phyloP scores from a whole-genome alignment of 2,329 filamentous ascomycete genomes.

The Polychaeton citri region DNA sequence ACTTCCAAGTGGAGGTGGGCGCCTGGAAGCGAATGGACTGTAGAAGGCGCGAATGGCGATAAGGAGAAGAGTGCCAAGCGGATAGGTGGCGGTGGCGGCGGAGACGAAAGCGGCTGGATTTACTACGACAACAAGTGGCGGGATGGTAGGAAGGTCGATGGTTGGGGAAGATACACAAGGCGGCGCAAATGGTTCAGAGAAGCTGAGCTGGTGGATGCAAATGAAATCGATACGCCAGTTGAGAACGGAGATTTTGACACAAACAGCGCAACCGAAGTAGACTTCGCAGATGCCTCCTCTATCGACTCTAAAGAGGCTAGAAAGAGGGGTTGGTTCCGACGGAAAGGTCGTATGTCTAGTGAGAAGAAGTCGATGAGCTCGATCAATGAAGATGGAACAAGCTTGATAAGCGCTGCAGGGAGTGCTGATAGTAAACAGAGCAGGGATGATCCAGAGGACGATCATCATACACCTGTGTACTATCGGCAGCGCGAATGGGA shows the following conservation, averaged over 20 bases:
- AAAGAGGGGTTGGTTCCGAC: neutral
- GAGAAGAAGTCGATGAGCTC: neutral
- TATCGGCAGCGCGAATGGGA: constrained; percentile 39
- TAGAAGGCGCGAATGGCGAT: constrained; percentile 57
- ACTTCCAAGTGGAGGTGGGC: constrained; percentile 68
- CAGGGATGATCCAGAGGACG: constrained; percentile 26
- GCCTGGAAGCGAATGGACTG: constrained; percentile 68
- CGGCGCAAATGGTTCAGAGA: constrained; percentile 93
- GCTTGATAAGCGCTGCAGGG: constrained; percentile 10
- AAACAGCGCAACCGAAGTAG: neutral
- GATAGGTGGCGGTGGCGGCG: constrained; percentile 15
- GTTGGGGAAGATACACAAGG: constrained; percentile 89
- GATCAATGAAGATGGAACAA: neutral
- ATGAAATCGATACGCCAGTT: constrained; percentile 6
- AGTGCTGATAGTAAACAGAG: constrained; percentile 16
- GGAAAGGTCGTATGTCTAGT: neutral
- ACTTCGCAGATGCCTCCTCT: neutral
- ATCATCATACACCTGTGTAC: constrained; percentile 36
- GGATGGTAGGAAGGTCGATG: constrained; percentile 73
- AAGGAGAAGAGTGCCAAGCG: constrained; percentile 14
- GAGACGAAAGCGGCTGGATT: constrained; percentile 71
- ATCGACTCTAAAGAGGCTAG: neutral
- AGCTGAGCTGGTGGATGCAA: constrained; percentile 77
- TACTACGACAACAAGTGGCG: constrained; percentile 99
- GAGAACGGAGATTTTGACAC: neutral